Percentiles rank a stretch among this genome's conserved stretches.
These are phyloP conservation scores for Anthracocystis walkeri DNA, from an alignment of 1,284 basidiomycete genomes.

Conservation along the genomic window DNA sequence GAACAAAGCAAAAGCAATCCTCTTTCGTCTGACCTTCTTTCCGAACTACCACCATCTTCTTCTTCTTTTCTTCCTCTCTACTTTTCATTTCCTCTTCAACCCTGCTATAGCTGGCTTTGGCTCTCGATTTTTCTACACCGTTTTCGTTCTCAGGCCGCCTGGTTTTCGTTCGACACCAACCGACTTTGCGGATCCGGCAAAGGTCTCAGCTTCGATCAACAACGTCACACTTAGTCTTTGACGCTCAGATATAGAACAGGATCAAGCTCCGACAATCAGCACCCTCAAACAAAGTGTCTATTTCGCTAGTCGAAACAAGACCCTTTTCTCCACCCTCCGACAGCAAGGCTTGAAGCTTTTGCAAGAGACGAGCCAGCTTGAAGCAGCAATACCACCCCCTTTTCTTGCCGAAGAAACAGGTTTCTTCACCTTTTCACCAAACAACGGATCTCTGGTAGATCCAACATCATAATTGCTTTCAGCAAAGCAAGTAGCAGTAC, in stretches of 20 bases:
- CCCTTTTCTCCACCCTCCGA: background rate
- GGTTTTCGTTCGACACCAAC: background rate
- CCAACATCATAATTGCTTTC: background rate
- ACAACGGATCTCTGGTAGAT: slow-evolving; percentile 8
- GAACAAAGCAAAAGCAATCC: background rate
- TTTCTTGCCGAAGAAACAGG: background rate
- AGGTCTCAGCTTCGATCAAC: background rate
- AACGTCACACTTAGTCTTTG: background rate
- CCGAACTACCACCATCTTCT: slow-evolving; percentile 36
- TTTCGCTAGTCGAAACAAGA: slow-evolving; percentile 2
- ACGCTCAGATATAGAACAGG: background rate
- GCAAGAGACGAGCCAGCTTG: background rate
- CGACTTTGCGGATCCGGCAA: background rate
- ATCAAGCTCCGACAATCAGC: background rate
- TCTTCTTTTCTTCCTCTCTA: slow-evolving; percentile 1
- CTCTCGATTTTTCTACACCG: too few relatives aligned
- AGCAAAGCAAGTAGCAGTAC: too few relatives aligned
- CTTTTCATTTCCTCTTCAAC: slow-evolving; percentile 9
- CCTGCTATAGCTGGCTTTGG: slow-evolving; percentile 24
- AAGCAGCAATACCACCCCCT: background rate
- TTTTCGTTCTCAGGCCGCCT: background rate
- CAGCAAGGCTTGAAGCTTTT: slow-evolving; percentile 5
- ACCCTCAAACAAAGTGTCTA: background rate
- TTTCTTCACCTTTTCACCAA: background rate
- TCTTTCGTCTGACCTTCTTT: slow-evolving; percentile 5